Base-by-base conservation (phyloP, 1,284 basidiomycete species). In the Gymnopus androsaceus region DNA sequence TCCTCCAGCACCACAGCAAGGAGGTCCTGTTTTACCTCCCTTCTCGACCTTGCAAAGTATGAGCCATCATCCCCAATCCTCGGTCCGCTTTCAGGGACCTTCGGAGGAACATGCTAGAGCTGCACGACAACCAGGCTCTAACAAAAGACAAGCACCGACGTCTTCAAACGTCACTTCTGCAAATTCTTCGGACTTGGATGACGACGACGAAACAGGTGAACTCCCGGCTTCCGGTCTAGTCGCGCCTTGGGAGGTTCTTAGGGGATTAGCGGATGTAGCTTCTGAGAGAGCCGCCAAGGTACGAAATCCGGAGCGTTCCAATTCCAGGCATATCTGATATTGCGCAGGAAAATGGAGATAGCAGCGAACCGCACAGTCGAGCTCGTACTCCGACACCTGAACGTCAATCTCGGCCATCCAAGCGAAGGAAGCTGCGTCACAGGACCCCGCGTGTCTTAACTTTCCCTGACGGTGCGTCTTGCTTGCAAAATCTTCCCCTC, bases 211-310 rank as follows among this genome's bases (percentile, higher is more conserved):
- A 47, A 84, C 83, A 59, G 83, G 85, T 6, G 92, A 90, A 65
- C 73, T 95, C 4, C 90, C 92, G 3, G 88, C 89, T 38, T 84
- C 84, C 14, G 89, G 90, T 44, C 78, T 92, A 40, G 83, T 91
- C 55, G 90, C 90, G 5, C 90, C 90, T 44, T 90, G 88, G 85
- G 88, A 91, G 71, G 90, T 92, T 37, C 74, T 92, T 51, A 78
- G 88, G 60, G 87, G 88, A 48, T 71, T 92, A 55, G 90, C 90
- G 28, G 88, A 91, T 72, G 87, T 90, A 38, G 89, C 89, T 28
- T 84, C 85, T 55, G 83, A 90, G 67, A 79, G 86, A 55, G 88
- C 88, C 60, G 84, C 84, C 50, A 88, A 88, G 78, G 89, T 87
- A 65, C 58, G 74, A 66, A 58, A 54, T 41, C 53, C 12, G 11